Evolutionary conservation across 345 rosid species (phyloP), one percentile per base, ranked within the genome.

Genomic region (Sisymbrium altissimum): DNA sequence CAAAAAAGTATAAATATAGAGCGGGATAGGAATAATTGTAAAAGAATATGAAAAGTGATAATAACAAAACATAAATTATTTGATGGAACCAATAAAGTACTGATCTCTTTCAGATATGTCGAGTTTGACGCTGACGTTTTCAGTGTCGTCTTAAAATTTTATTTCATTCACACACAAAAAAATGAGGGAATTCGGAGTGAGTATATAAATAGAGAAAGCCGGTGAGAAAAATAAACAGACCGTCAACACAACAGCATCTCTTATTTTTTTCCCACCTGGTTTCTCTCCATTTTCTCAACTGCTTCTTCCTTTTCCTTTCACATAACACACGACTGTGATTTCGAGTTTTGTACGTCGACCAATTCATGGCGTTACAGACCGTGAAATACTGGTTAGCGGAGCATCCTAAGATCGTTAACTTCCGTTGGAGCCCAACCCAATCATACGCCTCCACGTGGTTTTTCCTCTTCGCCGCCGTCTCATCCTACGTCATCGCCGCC

Each of bases 371-470:
- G 57, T 2, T 19, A 6, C 78, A 45, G 9, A 52, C 64, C 21
- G 27, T 83, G 5, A 82, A 10, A 7, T 87, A 87, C 78, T 87
- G 71, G 79, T 68, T 95, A 36, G 71, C 96, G 21, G 90, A 92
- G 55, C 99, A 95, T 72, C 97, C 97, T 0, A 54, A 78, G 13
- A 83, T 94, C 71, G 88, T 94, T 0, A 87, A 81, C 74, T 94
- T 94, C 91, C 86, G 97, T 23, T 94, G 98, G 97, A 86, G 88
- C 64, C 89, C 79, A 57, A 56, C 78, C 78, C 85, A 79, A 80
- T 85, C 88, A 15, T 94, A 91, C 85, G 97, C 96, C 68, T 87
- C 97, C 82, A 94, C 98, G 3, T 94, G 96, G 93, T 82, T 83
- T 4, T 94, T 94, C 70, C 87, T 94, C 39, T 71, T 92, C 66